Evolutionary conservation across 163 green algal species (phyloP).

Genomic region (Smithsoniella earleae): DNA sequence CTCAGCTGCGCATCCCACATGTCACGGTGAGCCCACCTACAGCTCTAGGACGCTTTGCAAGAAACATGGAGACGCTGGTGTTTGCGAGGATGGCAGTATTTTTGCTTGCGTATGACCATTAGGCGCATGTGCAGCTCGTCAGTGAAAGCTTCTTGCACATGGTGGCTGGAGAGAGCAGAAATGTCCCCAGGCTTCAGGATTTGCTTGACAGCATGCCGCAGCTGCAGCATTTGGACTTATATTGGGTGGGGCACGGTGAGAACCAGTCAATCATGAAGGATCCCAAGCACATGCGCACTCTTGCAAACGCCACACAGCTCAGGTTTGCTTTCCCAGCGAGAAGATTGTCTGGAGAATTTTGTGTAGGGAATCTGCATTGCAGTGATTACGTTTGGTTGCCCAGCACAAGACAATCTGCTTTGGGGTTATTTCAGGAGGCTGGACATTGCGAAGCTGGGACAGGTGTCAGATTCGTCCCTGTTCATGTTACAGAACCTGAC

Average conservation of each 20-base stretch:
- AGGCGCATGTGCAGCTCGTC: conserved; percentile 5
- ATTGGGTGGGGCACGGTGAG: neutral
- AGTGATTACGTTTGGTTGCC: neutral
- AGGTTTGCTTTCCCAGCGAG: neutral
- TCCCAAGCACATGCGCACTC: conserved; percentile 29
- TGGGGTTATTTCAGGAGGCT: neutral
- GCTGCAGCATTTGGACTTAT: conserved; percentile 22
- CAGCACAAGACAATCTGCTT: neutral
- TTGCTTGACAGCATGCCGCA: conserved; percentile 13
- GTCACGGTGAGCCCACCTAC: neutral
- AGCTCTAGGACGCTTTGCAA: neutral
- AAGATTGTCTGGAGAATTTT: no score
- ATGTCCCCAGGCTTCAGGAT: neutral
- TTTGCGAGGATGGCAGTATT: neutral
- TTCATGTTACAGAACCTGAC: neutral
- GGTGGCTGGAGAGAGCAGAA: neutral
- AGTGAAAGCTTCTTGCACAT: conserved; percentile 10
- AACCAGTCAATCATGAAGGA: conserved; percentile 29
- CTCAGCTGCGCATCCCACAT: conserved; percentile 23
- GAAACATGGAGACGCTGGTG: neutral
- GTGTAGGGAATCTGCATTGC: no score
- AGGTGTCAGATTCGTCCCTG: conserved; percentile 1
- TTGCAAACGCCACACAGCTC: conserved; percentile 11
- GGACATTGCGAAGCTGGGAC: conserved; percentile 21
- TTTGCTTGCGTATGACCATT: neutral